A percentile compares a stretch with the other conserved stretches of the same genome.
Conservation (phyloP, 495 filamentous ascomycete genomes). For the Bombardia bombarda region DNA sequence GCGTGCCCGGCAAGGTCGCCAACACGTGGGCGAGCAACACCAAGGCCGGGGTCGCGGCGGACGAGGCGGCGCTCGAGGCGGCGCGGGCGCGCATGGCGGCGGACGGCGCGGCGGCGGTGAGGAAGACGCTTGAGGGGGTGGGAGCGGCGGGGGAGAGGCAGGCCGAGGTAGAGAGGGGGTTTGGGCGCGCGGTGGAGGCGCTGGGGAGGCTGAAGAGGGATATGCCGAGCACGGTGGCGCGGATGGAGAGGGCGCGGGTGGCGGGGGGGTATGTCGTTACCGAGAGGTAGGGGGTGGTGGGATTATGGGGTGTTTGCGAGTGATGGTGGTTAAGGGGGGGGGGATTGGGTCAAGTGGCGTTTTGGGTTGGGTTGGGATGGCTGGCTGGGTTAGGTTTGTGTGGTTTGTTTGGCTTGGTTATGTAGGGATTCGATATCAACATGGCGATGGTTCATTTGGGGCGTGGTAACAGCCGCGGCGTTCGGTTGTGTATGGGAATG, state of each 20-base stretch:
- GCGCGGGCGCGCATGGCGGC: conserved; percentile 11
- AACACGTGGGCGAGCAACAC: conserved; percentile 43
- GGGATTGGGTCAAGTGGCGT: not conserved
- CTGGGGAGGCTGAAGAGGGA: conserved; percentile 48
- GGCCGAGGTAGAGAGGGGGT: conserved; percentile 42
- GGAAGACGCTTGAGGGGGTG: conserved; percentile 14
- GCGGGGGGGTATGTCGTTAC: conserved; percentile 54
- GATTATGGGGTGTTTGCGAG: too few relatives aligned
- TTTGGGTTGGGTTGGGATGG: too few relatives aligned
- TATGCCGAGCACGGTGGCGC: conserved; percentile 64
- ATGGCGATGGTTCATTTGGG: too few relatives aligned
- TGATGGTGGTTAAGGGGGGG: not conserved
- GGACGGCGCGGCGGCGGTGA: conserved; percentile 16
- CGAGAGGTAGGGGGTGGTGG: conserved; percentile 32
- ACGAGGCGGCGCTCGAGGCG: conserved; percentile 40
- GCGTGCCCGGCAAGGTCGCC: conserved; percentile 55
- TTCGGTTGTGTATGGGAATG: too few relatives aligned
- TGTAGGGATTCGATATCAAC: too few relatives aligned
- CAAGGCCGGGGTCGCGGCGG: conserved; percentile 29
- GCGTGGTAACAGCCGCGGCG: too few relatives aligned
- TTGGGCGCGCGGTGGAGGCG: conserved; percentile 43
- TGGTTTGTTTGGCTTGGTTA: too few relatives aligned
- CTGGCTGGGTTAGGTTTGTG: too few relatives aligned
- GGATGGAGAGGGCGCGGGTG: conserved; percentile 65
- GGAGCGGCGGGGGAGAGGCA: conserved; percentile 35